Evolutionary conservation across 2,329 filamentous ascomycete genomes (phyloP), one percentile per base, ranked within the genome.

Genomic region (Hymenoscyphus occultus): DNA sequence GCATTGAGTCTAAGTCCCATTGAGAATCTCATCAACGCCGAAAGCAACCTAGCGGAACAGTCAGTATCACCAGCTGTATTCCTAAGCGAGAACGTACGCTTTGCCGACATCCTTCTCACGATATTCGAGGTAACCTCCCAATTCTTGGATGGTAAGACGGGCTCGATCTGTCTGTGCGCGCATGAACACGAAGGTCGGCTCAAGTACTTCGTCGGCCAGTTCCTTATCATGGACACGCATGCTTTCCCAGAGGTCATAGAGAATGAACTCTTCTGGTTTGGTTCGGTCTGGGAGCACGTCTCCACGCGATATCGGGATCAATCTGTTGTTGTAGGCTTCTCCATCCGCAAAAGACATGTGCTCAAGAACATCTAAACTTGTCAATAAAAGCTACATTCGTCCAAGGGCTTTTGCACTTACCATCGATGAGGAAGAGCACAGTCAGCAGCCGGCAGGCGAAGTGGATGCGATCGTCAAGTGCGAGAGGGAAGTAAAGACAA

Each of bases 361-460:
- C 5, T 45, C 40, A 16, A 45, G 40, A 5, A 45, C 4, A 45
- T 45, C 14, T 45, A 16, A 5, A 45, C 12, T 16, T 5, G 16
- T 16, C 16, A 16, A n/a, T 16, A 16, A 45, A 45, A 45, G 14
- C 16, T 16, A 1, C 40, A 16, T 45, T 45, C 5, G 16, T 45
- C 13, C 16, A 2, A 14, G 16, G 16, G 19, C 19, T 6, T 28
- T 13, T 28, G 12, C 2, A 19, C 51, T 56, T 35, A 56, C 51
- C 51, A 56, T 56, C 51, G 51, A 56, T 56, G 22, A 56, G 51
- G 19, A 56, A 56, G 5, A 56, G 31, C 7, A 56, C 12, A 31
- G 51, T 56, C 9, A 56, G 7, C 12, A 56, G 16, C 1, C 31
- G 22, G 51, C 51, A 56, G 12, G 51, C 51, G 22, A 56, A 56